Conservation (phyloP, 495 filamentous ascomycete genomes). For the Aspergillus bertholletiae region DNA sequence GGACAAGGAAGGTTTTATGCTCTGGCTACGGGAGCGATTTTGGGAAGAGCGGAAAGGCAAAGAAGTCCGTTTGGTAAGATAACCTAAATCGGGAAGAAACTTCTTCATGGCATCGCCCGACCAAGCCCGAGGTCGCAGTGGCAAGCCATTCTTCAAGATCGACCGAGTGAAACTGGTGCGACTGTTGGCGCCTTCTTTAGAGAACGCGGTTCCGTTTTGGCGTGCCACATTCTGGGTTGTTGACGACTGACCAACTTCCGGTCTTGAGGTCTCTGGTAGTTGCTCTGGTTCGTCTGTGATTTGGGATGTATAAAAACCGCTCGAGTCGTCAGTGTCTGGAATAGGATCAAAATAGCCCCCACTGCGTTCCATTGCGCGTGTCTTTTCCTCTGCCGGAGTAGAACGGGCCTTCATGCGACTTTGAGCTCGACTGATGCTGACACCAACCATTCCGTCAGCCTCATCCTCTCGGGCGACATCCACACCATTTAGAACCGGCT, state of each 20-base stretch:
- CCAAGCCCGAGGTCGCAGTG: conserved; percentile 38
- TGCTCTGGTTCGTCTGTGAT: conserved; percentile 36
- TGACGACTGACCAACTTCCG: background rate
- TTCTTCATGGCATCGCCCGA: conserved; percentile 37
- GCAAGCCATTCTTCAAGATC: conserved; percentile 35
- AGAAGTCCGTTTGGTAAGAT: conserved; percentile 45
- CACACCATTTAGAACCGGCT: conserved; percentile 8
- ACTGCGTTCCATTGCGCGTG: conserved; percentile 57
- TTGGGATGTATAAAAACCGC: conserved; percentile 31
- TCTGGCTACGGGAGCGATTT: conserved; percentile 29
- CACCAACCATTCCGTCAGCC: conserved; percentile 66
- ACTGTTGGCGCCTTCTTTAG: conserved; percentile 1
- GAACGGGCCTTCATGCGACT: conserved; percentile 66
- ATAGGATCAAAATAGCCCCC: conserved; percentile 52
- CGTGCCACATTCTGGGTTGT: conserved; percentile 1
- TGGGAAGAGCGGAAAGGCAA: conserved; percentile 36
- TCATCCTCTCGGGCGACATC: conserved; percentile 34
- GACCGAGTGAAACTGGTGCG: conserved; percentile 39
- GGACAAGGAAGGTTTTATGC: conserved; percentile 18
- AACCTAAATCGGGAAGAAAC: conserved; percentile 41
- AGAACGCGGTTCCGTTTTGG: background rate
- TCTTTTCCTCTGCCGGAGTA: conserved; percentile 75
- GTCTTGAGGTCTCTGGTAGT: conserved; percentile 3
- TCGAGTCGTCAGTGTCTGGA: conserved; percentile 20
- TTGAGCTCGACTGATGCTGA: conserved; percentile 71